Percentiles rank a stretch among this genome's conserved stretches.
Evolutionary conservation across 345 rosid species (phyloP).

Genomic region (Hibiscus trionum): DNA sequence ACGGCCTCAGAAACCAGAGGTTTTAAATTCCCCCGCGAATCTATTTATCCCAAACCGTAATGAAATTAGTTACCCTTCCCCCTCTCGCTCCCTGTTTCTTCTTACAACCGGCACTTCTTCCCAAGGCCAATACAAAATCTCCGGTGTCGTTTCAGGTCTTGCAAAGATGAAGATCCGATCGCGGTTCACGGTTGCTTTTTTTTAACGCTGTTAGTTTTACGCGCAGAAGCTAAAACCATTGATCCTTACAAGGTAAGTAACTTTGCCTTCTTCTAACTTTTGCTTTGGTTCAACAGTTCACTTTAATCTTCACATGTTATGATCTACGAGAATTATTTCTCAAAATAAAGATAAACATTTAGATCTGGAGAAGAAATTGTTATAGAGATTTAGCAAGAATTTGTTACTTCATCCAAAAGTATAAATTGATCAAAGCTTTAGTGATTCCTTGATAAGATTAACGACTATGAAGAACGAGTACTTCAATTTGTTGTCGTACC

Average conservation of each 20-base stretch:
- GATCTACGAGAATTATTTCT: no score
- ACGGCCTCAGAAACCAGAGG: constrained; percentile 29
- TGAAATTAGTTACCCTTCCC: no score
- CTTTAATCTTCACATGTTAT: no score
- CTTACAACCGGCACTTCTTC: neutral
- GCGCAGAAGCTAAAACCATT: constrained; percentile 30
- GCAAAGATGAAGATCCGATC: constrained; percentile 26
- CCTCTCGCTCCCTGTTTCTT: neutral
- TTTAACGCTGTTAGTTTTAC: constrained; percentile 29
- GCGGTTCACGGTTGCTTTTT: constrained; percentile 13
- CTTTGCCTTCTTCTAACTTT: neutral
- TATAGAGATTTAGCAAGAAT: neutral
- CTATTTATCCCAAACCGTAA: constrained; percentile 18
- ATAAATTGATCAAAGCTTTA: no score
- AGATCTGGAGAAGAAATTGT: no score
- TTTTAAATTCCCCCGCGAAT: constrained; percentile 23
- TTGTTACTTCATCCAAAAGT: neutral
- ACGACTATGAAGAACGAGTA: no score
- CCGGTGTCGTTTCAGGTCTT: neutral
- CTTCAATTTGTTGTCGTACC: no score
- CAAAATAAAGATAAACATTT: no score
- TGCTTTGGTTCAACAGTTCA: no score
- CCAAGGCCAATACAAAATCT: neutral
- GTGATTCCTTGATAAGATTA: no score
- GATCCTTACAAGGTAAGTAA: constrained; percentile 70